Evolutionary conservation across 495 filamentous ascomycete species (phyloP).

Genomic region (Aspergillus kassunensis): DNA sequence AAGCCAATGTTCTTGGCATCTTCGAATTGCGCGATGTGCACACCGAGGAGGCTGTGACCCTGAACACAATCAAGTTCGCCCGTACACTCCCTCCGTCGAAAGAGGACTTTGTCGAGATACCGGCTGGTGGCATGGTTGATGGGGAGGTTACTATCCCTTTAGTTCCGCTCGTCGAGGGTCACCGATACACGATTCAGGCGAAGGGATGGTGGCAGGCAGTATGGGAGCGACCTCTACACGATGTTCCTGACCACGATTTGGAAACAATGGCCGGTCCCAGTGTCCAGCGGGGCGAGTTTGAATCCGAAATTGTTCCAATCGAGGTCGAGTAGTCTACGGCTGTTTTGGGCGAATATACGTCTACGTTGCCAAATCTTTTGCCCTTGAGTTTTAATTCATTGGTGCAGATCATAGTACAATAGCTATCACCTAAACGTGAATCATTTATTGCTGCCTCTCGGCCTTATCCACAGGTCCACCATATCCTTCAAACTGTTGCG

Average conservation of each 20-base stretch:
- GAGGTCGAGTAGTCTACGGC: neutral
- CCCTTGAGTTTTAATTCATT: too few species aligned
- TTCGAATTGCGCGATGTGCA: constrained; percentile 38
- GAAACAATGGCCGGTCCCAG: constrained; percentile 12
- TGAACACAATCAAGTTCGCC: constrained; percentile 41
- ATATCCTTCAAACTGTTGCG: constrained; percentile 45
- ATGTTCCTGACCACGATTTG: constrained; percentile 22
- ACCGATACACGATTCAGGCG: constrained; percentile 26
- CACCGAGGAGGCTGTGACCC: constrained; percentile 25
- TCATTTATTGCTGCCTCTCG: constrained; percentile 22
- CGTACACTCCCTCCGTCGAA: constrained; percentile 40
- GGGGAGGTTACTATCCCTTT: constrained; percentile 14
- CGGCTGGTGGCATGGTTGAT: constrained; percentile 19
- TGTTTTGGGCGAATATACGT: too few species aligned
- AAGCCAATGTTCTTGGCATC: constrained; percentile 43
- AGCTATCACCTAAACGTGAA: too few species aligned
- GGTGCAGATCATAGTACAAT: too few species aligned
- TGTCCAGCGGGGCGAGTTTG: constrained; percentile 21
- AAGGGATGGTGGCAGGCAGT: constrained; percentile 32
- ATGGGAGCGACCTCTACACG: constrained; percentile 20
- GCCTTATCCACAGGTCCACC: constrained; percentile 52
- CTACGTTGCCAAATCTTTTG: too few species aligned
- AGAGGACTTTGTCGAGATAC: constrained; percentile 42
- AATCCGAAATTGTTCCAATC: constrained; percentile 18
- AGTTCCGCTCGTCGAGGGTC: constrained; percentile 17